Base-by-base conservation (phyloP, 768 basidiomycete species). In the Tricholoma hemisulphureum region DNA sequence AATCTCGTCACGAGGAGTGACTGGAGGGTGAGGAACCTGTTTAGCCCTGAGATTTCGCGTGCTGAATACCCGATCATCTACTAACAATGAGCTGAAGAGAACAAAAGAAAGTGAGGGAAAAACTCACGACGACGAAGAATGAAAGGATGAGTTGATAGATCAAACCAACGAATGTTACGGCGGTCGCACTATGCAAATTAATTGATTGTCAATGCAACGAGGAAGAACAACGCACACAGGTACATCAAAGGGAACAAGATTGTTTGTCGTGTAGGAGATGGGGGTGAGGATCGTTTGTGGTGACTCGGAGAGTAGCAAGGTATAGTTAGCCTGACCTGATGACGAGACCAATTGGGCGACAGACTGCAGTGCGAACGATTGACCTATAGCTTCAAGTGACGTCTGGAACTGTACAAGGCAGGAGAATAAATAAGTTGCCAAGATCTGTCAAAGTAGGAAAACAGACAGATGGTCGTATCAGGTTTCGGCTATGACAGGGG, bases 211-310 rank as follows among this genome's bases (percentile, higher is more conserved):
- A 10, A 26, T 8, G 16, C 4, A n/a, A 1, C 20, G 5, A 6
- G 16, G 14, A 28, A 29, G 8, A 16, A 10, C n/a, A 5, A 71
- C 82, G 14, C 71, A 86, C 83, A 83, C 79, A 21, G 85, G 81
- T 11, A 79, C 66, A 60, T 87, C 77, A 56, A 87, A 88, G 0
- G 87, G 84, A 16, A 75, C 69, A 1, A 84, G 58, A 58, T 88
- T 86, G 53, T 72, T 45, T 8, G 83, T 48, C 1, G 68, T 77
- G 61, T 80, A 87, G 31, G 65, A 71, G 6, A 86, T 65, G 1
- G 87, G 85, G 9, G 73, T 56, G 2, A 77, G 67, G 28, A 88
- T 66, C 4, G 82, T 77, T 53, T 75, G 71, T 0, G 87, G 85
- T 1, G 85, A 82, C 1, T 55, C 72, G 29, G 65, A 58, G 23